Evolutionary conservation across 352 stramenopile genomes (phyloP), one percentile per base, ranked within the genome.

Genomic region (Phytophthora sansomeana): DNA sequence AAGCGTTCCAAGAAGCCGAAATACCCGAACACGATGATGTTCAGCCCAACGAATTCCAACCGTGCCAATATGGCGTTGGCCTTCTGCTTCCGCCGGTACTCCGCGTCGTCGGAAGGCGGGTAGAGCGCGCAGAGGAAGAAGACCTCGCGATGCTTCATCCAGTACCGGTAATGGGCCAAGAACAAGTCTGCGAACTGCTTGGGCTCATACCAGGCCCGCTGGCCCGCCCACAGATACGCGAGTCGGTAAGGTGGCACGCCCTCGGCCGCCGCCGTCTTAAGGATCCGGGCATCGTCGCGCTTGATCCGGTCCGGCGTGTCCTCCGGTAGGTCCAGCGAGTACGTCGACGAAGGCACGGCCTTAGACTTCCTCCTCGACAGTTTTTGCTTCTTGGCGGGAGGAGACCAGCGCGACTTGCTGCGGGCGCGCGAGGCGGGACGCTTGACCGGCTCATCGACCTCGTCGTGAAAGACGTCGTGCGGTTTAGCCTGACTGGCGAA

Each of bases 161-260:
- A 63, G 2, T 38, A 41, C 8, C 43, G 42, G 8, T 19, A 63
- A 4, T 63, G 42, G 0, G 6, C 0, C 8, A 55, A 8, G 3
- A 35, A n/a, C 1, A 63, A 43, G 3, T 29, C 29, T 0, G 7
- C 1, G 43, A 42, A 8, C 21, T 49, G 16, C 6, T 7, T 13
- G 8, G 30, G 55, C 21, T 49, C 43, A 10, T 63, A 55, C 55
- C 55, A 53, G 7, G 7, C 32, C 0, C 55, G 55, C 14, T 54
- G 32, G 5, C 3, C 43, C 7, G 2, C 1, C 55, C 43, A 55
- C 6, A 30, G 55, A 24, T 55, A 55, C 4, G 43, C 21, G 0
- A 63, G 19, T 14, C 47, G 42, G 39, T 36, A 38, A 30, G 19
- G 28, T 17, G 19, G 7, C 14, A 58, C 39, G 0, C 41, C 41